Base-by-base conservation (phyloP, 768 basidiomycete species). In the Rhizopogon vulgaris region DNA sequence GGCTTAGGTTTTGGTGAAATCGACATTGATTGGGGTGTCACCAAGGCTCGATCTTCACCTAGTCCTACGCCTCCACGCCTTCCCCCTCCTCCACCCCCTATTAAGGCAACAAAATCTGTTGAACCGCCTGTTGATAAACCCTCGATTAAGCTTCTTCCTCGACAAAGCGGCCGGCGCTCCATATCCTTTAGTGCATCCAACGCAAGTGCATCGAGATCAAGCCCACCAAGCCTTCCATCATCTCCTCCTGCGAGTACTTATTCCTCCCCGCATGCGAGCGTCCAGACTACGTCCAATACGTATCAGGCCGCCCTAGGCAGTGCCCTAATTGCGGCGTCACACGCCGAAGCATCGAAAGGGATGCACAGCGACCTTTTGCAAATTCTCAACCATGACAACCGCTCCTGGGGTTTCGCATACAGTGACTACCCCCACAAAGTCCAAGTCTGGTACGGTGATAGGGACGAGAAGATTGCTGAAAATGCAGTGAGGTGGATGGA, bases 401-500 rank as follows among this genome's bases (percentile, higher is more conserved):
- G 84, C 56, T 84, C 89, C 1, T 92, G 90, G 89, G 95, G 91
- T 0, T 94, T 96, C 70, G 85, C 84, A 9, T 97, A 97, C 64
- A 67, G 78, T 14, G 78, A 88, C 18, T 88, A 94, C 57, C 81
- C 82, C 12, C 85, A 87, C 60, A 74, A 71, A 27, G 87, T 90
- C 41, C 81, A 80, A 39, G 84, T 99, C 38, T 97, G 92, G 92
- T 93, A 93, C 58, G 95, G 95, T 3, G 89, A 93, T 59, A 80
- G 77, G 57, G 95, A 99, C 67, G 95, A 97, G 69, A 87, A 86
- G 71, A 95, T 99, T 54, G 85, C 87, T 32, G 87, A 95, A 65
- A 84, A 87, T 59, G 89, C 91, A 41, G 85, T 98, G 38, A 71
- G 87, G 59, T 95, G 92, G 91, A 90, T 94, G 88, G 90, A 94